Percentiles rank a stretch among this genome's conserved stretches.
These are phyloP conservation scores for Phytophthora litchii DNA, from an alignment of 352 stramenopile genomes.

Conservation along the genomic window DNA sequence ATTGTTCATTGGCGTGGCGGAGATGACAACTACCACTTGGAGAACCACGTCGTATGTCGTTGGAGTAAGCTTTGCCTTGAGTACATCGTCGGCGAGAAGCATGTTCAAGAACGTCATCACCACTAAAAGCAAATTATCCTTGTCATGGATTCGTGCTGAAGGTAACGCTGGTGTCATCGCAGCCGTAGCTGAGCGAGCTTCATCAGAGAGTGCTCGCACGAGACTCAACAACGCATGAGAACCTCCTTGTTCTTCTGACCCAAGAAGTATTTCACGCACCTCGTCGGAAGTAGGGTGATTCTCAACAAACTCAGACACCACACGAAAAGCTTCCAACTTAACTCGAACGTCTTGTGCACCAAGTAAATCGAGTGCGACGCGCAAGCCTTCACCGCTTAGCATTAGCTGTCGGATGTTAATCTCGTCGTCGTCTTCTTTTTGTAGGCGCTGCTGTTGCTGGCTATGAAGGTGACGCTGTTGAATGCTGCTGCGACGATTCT, in stretches of 20 bases:
- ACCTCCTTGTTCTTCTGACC: constrained; percentile 32
- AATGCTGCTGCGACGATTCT: constrained; percentile 22
- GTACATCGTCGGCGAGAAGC: constrained; percentile 51
- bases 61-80: constrained; percentile 55
- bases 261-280: constrained; percentile 37
- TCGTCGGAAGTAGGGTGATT: constrained; percentile 36
- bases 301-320: constrained; percentile 52
- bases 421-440: constrained; percentile 1
- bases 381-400: constrained; percentile 42
- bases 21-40: constrained; percentile 43
- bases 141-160: constrained; percentile 9
- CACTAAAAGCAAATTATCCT: constrained; percentile 39
- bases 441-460: constrained; percentile 22
- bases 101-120: constrained; percentile 55
- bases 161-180: constrained; percentile 13
- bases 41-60: constrained; percentile 74
- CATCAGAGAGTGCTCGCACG: constrained; percentile 58
- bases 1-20: constrained; percentile 23
- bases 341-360: constrained; percentile 43
- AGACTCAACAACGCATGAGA: constrained; percentile 50
- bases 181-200: constrained; percentile 30
- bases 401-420: constrained; percentile 35
- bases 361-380: constrained; percentile 49
- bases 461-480: constrained; percentile 32
- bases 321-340: constrained; percentile 53